Conservation (phyloP, 192 early-diverging fungal species). For the Spizellomyces punctatus region DNA sequence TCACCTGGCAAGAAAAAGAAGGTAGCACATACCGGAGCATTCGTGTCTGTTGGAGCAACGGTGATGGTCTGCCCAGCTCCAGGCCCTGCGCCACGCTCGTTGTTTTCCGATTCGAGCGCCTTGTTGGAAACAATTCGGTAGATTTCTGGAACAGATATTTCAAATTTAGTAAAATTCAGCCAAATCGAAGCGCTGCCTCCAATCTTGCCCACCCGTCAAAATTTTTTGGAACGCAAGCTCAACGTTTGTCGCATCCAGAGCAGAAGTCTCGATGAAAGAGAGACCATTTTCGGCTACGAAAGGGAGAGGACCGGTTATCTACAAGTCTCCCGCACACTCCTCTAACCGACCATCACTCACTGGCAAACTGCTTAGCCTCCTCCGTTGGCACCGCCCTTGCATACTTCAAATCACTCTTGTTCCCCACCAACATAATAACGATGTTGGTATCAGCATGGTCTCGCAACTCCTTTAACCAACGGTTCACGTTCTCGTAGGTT, state of each 20-base stretch:
- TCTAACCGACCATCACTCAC: constrained; percentile 41
- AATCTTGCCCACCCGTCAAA: constrained; percentile 69
- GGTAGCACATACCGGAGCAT: constrained; percentile 14
- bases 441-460: constrained; percentile 99
- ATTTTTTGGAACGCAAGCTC: constrained; percentile 96
- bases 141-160: constrained; percentile 59
- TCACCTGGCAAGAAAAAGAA: not conserved
- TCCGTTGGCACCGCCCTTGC: constrained; percentile 95
- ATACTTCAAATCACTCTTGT: constrained; percentile 92
- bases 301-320: not conserved
- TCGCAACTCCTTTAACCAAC: constrained; percentile 98
- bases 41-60: constrained; percentile 31
- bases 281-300: constrained; percentile 81
- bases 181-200: not conserved
- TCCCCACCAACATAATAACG: constrained; percentile 98
- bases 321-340: not conserved
- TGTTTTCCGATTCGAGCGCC: constrained; percentile 69
- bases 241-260: constrained; percentile 94
- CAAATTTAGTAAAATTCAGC: constrained; percentile 1
- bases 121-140: constrained; percentile 98
- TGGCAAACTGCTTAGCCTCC: constrained; percentile 96
- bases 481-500: constrained; percentile 94
- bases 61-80: constrained; percentile 37
- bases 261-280: constrained; percentile 98
- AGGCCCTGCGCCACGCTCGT: constrained; percentile 15